Conservation (phyloP, 805 yeast genomes). For the Ogataea siamensis region DNA sequence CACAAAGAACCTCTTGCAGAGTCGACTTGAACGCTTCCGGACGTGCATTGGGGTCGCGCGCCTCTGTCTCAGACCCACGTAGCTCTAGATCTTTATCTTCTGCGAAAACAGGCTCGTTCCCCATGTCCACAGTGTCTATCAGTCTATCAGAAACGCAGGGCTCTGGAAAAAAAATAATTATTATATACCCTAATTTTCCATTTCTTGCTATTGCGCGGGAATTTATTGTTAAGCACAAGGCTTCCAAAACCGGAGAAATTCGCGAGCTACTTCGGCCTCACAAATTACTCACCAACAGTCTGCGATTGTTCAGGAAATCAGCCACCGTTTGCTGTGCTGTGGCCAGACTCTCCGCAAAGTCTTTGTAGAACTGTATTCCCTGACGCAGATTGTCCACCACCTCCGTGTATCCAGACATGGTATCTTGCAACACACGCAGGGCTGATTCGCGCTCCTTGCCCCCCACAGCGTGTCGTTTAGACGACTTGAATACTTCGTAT, state of each 20-base stretch:
- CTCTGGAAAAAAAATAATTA: too few relatives aligned
- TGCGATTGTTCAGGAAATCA: constrained; percentile 28
- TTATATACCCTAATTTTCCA: too few relatives aligned
- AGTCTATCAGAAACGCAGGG: too few relatives aligned
- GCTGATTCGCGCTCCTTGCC: constrained; percentile 44
- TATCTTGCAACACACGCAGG: constrained; percentile 50
- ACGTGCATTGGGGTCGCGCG: constrained; percentile 19
- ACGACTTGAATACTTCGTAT: constrained; percentile 36
- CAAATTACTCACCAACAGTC: constrained; percentile 10
- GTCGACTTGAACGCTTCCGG: constrained; percentile 33
- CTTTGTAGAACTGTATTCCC: constrained; percentile 70
- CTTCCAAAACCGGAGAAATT: too few relatives aligned
- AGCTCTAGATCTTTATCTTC: background rate
- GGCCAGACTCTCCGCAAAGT: constrained; percentile 48
- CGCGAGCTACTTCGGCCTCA: too few relatives aligned
- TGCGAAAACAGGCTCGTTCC: background rate
- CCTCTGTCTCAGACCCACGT: background rate
- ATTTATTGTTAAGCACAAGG: background rate
- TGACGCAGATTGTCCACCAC: constrained; percentile 59
- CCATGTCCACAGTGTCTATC: too few relatives aligned
- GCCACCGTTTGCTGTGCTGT: constrained; percentile 39
- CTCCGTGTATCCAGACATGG: constrained; percentile 51
- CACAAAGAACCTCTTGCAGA: constrained; percentile 32
- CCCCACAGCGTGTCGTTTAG: constrained; percentile 32
- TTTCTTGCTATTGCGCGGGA: constrained; percentile 1